These are phyloP conservation scores for Diaporthe vaccinii DNA, from an alignment of 2,329 filamentous ascomycete genomes.

Conservation along the genomic window DNA sequence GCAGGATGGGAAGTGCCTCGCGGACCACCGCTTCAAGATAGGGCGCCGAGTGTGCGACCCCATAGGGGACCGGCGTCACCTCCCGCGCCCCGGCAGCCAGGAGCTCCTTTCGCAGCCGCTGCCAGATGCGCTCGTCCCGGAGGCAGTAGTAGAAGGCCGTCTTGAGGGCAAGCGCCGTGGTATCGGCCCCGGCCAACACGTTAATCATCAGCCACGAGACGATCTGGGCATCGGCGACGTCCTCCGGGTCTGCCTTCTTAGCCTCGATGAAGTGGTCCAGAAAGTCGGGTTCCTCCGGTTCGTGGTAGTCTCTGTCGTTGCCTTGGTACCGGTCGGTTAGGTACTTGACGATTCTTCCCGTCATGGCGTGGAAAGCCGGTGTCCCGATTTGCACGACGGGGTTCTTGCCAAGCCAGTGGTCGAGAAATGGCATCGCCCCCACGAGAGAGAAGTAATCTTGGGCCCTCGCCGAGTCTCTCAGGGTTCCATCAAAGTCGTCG, in stretches of 20 bases:
- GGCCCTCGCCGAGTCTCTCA: conserved; percentile 47
- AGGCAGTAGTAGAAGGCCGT: conserved; percentile 55
- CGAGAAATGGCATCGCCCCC: conserved; percentile 51
- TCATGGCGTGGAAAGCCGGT: conserved; percentile 48
- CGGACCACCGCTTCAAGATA: conserved; percentile 56
- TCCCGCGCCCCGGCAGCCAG: conserved; percentile 47
- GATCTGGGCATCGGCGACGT: conserved; percentile 53
- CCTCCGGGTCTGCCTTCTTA: conserved; percentile 43
- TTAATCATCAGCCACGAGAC: conserved; percentile 52
- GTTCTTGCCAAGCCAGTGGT: conserved; percentile 56
- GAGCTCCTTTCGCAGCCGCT: conserved; percentile 52
- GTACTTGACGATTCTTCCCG: conserved; percentile 48
- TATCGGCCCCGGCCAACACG: conserved; percentile 55
- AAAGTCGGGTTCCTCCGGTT: conserved; percentile 50
- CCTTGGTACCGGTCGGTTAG: conserved; percentile 48
- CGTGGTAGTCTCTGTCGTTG: conserved; percentile 47
- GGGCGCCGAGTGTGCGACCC: conserved; percentile 46
- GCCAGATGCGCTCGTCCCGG: conserved; percentile 48
- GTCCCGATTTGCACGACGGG: conserved; percentile 52
- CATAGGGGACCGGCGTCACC: conserved; percentile 44
- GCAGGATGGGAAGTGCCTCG: conserved; percentile 57
- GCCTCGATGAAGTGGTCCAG: conserved; percentile 58
- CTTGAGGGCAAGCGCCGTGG: conserved; percentile 52
- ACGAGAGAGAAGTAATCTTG: conserved; percentile 49
- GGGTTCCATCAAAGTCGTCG: conserved; percentile 54